These are phyloP conservation scores for Roridomyces roridus DNA, from an alignment of 768 basidiomycete species.

Conservation along the genomic window DNA sequence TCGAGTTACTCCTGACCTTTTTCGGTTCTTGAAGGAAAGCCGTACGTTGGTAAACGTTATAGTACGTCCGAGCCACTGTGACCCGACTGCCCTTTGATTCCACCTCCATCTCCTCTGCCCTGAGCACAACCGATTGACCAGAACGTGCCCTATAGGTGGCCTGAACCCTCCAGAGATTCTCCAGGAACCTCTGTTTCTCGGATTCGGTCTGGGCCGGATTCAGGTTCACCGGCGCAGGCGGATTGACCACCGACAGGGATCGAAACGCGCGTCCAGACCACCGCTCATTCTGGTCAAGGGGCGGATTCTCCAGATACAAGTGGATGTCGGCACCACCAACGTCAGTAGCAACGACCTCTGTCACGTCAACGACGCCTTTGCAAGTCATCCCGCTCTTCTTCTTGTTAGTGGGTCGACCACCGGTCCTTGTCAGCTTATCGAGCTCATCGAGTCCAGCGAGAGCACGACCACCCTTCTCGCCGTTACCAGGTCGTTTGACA, in stretches of 20 bases:
- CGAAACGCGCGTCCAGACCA: constrained; percentile 92
- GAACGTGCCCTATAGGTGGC: constrained; percentile 76
- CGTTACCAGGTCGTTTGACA: constrained; percentile 81
- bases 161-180: constrained; percentile 90
- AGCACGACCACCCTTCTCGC: constrained; percentile 74
- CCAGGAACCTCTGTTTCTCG: constrained; percentile 84
- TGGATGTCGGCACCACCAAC: constrained; percentile 88
- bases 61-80: constrained; percentile 82
- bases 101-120: constrained; percentile 77
- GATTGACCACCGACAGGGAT: constrained; percentile 76
- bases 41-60: constrained; percentile 85
- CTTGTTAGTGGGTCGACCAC: constrained; percentile 65
- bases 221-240: constrained; percentile 68
- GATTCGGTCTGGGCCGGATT: constrained; percentile 67
- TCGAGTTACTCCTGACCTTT: constrained; percentile 60
- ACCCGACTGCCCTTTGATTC: constrained; percentile 66
- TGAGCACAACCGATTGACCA: constrained; percentile 76
- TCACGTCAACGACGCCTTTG: constrained; percentile 85
- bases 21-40: constrained; percentile 78
- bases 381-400: constrained; percentile 84
- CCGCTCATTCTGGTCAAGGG: constrained; percentile 79
- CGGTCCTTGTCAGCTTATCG: constrained; percentile 71
- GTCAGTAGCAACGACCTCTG: constrained; percentile 84
- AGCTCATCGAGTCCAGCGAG: constrained; percentile 81
- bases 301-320: constrained; percentile 82